phyloP scores from a whole-genome alignment of 1,284 basidiomycete genomes.

The Psilocybe mexicana region DNA sequence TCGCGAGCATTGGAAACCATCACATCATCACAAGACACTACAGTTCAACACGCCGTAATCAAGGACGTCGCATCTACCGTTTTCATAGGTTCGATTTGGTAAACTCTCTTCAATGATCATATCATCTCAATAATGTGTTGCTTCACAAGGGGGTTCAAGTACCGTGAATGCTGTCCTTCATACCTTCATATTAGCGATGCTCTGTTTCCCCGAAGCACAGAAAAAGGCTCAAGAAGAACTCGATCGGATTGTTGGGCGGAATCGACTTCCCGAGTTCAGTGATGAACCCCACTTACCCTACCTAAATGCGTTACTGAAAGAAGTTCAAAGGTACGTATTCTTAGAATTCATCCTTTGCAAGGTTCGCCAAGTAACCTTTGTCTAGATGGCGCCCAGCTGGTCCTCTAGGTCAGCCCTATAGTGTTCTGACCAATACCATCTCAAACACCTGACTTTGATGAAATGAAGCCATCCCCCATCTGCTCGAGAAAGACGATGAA shows the following conservation, averaged over 20 bases:
- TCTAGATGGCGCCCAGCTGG: slow-evolving; percentile 23
- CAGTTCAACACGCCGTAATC: slow-evolving; percentile 18
- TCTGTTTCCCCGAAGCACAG: slow-evolving; percentile 37
- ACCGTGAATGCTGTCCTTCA: slow-evolving; percentile 31
- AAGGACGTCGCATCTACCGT: slow-evolving; percentile 26
- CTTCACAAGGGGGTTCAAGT: slow-evolving; percentile 23
- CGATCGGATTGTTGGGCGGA: slow-evolving; percentile 29
- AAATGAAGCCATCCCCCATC: slow-evolving; percentile 26
- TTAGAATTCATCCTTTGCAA: background rate
- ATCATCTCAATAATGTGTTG: background rate
- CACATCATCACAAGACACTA: slow-evolving; percentile 5
- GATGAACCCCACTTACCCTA: slow-evolving; percentile 34
- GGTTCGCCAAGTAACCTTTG: background rate
- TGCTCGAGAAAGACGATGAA: slow-evolving; percentile 29
- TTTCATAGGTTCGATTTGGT: slow-evolving; percentile 24
- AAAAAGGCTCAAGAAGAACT: slow-evolving; percentile 35
- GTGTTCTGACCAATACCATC: background rate
- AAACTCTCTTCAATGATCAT: background rate
- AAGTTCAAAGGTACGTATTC: slow-evolving; percentile 26
- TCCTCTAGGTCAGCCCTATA: slow-evolving; percentile 21
- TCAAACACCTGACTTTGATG: slow-evolving; percentile 10
- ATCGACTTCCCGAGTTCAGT: slow-evolving; percentile 41
- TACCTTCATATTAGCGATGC: slow-evolving; percentile 42
- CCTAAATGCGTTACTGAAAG: slow-evolving; percentile 31
- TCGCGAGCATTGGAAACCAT: slow-evolving; percentile 21